A percentile compares a stretch with the other conserved stretches of the same genome.
Conservation (phyloP, 2,329 filamentous ascomycete species). For the Rutstroemia sp. region DNA sequence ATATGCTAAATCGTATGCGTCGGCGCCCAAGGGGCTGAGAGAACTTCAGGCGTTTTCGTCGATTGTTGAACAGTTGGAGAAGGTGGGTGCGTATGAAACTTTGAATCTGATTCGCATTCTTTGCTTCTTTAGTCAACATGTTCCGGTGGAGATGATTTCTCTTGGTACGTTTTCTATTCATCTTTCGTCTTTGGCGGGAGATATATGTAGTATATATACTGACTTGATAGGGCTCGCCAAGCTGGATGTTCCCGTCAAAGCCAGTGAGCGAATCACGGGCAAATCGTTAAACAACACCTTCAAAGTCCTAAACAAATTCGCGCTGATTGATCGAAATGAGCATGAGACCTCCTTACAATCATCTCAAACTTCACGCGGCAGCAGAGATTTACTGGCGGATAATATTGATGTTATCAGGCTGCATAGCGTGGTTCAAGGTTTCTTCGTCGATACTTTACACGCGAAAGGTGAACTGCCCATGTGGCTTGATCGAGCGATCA, state of each 20-base stretch:
- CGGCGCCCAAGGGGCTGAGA: conserved; percentile 43
- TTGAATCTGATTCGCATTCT: conserved; percentile 58
- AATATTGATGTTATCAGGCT: conserved; percentile 43
- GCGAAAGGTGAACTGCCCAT: conserved; percentile 34
- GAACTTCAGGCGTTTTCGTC: conserved; percentile 40
- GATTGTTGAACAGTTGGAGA: conserved; percentile 42
- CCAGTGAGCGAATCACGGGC: conserved; percentile 30
- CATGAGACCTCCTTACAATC: conserved; percentile 26
- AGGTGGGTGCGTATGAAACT: conserved; percentile 42
- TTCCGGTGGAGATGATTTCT: conserved; percentile 58
- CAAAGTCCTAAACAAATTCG: conserved; percentile 43
- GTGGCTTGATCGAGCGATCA: conserved; percentile 43
- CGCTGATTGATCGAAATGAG: conserved; percentile 44
- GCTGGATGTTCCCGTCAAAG: conserved; percentile 41
- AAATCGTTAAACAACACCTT: conserved; percentile 38
- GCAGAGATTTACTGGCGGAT: conserved; percentile 37
- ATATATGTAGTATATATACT: background rate
- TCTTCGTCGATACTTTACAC: conserved; percentile 41
- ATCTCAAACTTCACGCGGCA: conserved; percentile 30
- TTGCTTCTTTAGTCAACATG: conserved; percentile 56
- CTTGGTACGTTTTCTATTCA: conserved; percentile 37
- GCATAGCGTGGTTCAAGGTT: conserved; percentile 46
- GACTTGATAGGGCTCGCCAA: conserved; percentile 34
- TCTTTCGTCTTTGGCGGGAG: too few species aligned
- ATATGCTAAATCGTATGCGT: conserved; percentile 51